Evolutionary conservation across 1,284 basidiomycete species (phyloP).

Genomic region (Wallemia mellicola): DNA sequence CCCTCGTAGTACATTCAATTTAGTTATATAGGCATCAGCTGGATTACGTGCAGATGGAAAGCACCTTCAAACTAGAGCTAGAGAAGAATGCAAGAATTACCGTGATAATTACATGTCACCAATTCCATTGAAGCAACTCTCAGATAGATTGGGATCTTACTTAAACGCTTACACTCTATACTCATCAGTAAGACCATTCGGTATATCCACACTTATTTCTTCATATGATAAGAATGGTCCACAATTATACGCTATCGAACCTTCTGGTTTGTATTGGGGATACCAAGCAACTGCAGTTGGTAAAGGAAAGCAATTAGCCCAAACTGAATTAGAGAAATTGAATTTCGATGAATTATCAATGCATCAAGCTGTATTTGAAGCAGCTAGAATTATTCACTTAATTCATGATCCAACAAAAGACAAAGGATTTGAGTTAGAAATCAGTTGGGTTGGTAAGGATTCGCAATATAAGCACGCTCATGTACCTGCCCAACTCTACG

Average conservation of each 20-base stretch:
- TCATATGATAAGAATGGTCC: conserved; percentile 72
- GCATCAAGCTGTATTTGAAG: conserved; percentile 63
- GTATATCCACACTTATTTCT: conserved; percentile 69
- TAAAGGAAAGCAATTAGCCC: conserved; percentile 85
- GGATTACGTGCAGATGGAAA: neutral
- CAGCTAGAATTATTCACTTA: conserved; percentile 85
- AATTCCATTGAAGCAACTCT: conserved; percentile 55
- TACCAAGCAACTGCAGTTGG: conserved; percentile 83
- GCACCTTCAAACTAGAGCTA: conserved; percentile 28
- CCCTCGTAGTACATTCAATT: neutral
- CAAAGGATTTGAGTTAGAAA: conserved; percentile 89
- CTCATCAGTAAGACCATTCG: conserved; percentile 90
- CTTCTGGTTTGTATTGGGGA: conserved; percentile 75
- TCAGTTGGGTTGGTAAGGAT: conserved; percentile 84
- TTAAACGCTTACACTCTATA: conserved; percentile 92
- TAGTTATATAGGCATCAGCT: neutral
- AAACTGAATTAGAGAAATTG: conserved; percentile 93
- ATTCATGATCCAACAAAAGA: conserved; percentile 94
- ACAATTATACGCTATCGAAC: conserved; percentile 68
- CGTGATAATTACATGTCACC: conserved; percentile 46
- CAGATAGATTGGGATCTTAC: conserved; percentile 59
- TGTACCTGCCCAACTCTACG: conserved; percentile 54
- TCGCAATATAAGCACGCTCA: conserved; percentile 46
- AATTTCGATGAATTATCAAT: conserved; percentile 45
- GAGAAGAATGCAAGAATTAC: conserved; percentile 52